These are phyloP conservation scores for Sporothrix mexicana DNA, from an alignment of 2,329 filamentous ascomycete genomes.

Conservation along the genomic window DNA sequence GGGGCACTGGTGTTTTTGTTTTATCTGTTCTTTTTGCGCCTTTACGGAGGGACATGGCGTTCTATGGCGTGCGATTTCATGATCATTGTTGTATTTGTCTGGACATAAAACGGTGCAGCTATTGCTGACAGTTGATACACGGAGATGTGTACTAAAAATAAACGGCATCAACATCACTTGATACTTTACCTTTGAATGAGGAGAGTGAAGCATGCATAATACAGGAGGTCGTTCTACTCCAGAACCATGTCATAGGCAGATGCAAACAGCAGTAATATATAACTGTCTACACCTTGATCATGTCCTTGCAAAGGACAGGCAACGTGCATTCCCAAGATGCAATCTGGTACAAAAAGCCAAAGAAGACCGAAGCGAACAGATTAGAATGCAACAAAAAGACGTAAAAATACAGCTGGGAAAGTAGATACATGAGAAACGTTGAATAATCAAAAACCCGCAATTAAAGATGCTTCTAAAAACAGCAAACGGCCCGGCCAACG, in stretches of 20 bases:
- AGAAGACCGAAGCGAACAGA: background rate
- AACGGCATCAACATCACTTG: background rate
- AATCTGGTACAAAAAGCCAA: background rate
- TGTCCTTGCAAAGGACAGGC: background rate
- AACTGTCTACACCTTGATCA: too few species aligned
- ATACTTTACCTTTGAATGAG: too few species aligned
- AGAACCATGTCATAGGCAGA: too few species aligned
- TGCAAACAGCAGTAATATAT: too few species aligned
- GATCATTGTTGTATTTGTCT: conserved; percentile 3
- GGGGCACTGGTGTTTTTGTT: background rate
- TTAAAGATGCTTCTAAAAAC: background rate
- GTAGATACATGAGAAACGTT: background rate
- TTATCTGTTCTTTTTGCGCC: conserved; percentile 9
- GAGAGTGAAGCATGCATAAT: background rate
- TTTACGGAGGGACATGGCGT: conserved; percentile 9
- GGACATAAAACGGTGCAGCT: background rate
- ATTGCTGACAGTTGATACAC: background rate
- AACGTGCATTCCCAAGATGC: background rate
- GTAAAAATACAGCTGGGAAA: conserved; percentile 4
- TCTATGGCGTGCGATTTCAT: background rate
- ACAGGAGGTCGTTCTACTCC: too few species aligned
- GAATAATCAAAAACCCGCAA: background rate
- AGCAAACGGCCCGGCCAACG: background rate
- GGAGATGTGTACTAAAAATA: background rate
- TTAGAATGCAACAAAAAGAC: background rate